Percentiles rank a stretch among this genome's conserved stretches.
Conservation (phyloP, 345 rosid genomes). For the Eutrema japonicum region DNA sequence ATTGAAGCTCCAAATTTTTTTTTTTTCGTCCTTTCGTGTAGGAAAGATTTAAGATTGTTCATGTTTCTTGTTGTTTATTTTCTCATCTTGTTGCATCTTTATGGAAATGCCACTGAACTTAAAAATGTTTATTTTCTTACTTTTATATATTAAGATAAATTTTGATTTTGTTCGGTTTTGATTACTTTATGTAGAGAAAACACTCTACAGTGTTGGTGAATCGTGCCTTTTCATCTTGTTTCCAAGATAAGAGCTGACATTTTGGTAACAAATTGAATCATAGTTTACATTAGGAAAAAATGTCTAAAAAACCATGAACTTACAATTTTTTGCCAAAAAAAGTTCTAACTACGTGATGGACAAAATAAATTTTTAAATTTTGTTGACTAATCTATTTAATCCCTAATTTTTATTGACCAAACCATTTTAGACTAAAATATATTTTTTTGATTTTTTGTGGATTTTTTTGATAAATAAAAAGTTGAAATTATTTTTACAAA, state of each 20-base stretch:
- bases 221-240: neutral
- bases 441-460: too few relatives aligned
- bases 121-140: conserved; percentile 19
- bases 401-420: too few relatives aligned
- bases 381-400: too few relatives aligned
- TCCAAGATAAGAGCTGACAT: neutral
- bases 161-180: conserved; percentile 12
- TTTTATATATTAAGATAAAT: conserved; percentile 14
- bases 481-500: too few relatives aligned
- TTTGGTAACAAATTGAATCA: neutral
- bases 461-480: too few relatives aligned
- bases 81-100: conserved; percentile 17
- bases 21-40: conserved; percentile 14
- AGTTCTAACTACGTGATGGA: too few relatives aligned
- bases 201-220: neutral
- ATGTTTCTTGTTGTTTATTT: conserved; percentile 7
- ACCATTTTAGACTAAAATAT: too few relatives aligned
- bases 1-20: conserved; percentile 19
- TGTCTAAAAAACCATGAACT: too few relatives aligned
- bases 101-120: conserved; percentile 15
- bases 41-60: conserved; percentile 8
- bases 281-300: neutral
- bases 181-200: neutral
- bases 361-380: too few relatives aligned
- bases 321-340: too few relatives aligned